A percentile compares a stretch with the other conserved stretches of the same genome.
Evolutionary conservation across 495 filamentous ascomycete genomes (phyloP).

Genomic region (Poronia punctata): DNA sequence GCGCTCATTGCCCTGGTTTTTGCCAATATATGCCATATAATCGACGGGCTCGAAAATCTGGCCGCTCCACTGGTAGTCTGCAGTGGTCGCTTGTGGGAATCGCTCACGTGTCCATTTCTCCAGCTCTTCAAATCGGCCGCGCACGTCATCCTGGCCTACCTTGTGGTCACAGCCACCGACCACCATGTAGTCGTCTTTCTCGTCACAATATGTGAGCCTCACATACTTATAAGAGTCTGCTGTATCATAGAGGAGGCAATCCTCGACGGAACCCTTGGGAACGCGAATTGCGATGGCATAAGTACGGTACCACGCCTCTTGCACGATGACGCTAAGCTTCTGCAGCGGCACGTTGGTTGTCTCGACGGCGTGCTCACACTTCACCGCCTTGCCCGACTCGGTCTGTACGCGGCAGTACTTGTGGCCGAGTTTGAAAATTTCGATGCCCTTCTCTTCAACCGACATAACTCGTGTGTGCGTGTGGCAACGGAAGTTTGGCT

Average conservation of each 20-base stretch:
- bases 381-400: constrained; percentile 37
- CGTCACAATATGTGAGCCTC: constrained; percentile 44
- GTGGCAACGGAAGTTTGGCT: no score
- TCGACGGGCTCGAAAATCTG: constrained; percentile 53
- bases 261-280: constrained; percentile 42
- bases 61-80: constrained; percentile 51
- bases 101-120: constrained; percentile 46
- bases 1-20: constrained; percentile 43
- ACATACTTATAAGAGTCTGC: constrained; percentile 49
- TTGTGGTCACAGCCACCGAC: constrained; percentile 56
- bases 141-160: constrained; percentile 47
- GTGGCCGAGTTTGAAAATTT: constrained; percentile 28
- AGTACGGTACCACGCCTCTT: constrained; percentile 44
- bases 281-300: constrained; percentile 54
- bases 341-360: constrained; percentile 52
- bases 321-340: constrained; percentile 42
- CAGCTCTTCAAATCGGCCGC: constrained; percentile 41
- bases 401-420: constrained; percentile 39
- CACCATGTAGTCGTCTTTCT: constrained; percentile 49
- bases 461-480: no score
- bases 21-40: constrained; percentile 49
- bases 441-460: constrained; percentile 40
- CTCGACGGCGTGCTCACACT: constrained; percentile 43
- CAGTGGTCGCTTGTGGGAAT: constrained; percentile 40
- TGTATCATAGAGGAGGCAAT: constrained; percentile 50